A percentile compares a stretch with the other conserved stretches of the same genome.
phyloP scores from a whole-genome alignment of 2,329 filamentous ascomycete genomes.

The Aureobasidium mangrovei region DNA sequence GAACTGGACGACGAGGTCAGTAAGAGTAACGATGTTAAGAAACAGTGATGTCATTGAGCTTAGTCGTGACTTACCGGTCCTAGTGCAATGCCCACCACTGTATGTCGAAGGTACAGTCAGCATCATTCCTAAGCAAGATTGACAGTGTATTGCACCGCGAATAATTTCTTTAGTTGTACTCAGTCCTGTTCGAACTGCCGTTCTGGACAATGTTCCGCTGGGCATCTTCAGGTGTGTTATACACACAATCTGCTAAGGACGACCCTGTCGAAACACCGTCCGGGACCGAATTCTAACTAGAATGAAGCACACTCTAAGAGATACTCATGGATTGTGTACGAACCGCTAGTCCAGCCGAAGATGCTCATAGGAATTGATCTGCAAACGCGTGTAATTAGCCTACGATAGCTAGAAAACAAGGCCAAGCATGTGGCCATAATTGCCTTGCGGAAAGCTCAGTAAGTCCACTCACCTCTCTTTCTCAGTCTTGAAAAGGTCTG shows the following conservation, averaged over 20 bases:
- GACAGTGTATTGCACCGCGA: too few species aligned
- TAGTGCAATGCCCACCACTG: conserved; percentile 25
- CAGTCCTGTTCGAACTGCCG: neutral
- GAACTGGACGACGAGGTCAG: conserved; percentile 11
- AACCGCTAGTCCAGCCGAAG: conserved; percentile 20
- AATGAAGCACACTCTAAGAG: too few species aligned
- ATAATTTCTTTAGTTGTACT: neutral
- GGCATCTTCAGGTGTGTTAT: too few species aligned
- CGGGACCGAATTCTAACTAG: too few species aligned
- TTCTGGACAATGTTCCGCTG: neutral
- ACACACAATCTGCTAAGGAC: neutral
- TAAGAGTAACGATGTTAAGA: too few species aligned
- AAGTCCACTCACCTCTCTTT: conserved; percentile 18
- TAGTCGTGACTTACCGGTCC: conserved; percentile 18
- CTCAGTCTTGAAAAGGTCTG: conserved; percentile 26
- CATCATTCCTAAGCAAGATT: too few species aligned
- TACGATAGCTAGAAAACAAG: too few species aligned
- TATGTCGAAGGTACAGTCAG: too few species aligned
- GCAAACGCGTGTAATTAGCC: neutral
- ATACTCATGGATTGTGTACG: too few species aligned
- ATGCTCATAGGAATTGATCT: conserved; percentile 24
- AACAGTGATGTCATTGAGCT: too few species aligned
- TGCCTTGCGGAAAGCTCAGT: neutral
- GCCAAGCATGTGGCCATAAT: neutral
- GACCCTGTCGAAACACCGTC: too few species aligned